These are phyloP conservation scores for Cyclotella sp. DNA, from an alignment of 108 stramenopile species.

Conservation along the genomic window DNA sequence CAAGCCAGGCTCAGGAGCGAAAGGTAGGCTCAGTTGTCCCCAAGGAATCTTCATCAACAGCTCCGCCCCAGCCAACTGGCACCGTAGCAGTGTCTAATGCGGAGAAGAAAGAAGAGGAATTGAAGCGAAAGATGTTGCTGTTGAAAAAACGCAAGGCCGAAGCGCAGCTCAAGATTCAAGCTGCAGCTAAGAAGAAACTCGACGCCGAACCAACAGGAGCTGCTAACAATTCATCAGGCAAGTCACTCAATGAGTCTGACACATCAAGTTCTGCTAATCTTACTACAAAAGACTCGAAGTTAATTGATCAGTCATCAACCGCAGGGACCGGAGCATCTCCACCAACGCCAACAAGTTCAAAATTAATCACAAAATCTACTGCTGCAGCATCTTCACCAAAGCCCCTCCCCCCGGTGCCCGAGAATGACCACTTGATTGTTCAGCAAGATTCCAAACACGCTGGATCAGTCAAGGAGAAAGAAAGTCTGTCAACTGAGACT, in stretches of 20 bases:
- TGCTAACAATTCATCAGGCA: slow-evolving; percentile 8
- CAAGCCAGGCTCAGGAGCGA: neutral
- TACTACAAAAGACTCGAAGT: neutral
- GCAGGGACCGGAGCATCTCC: slow-evolving; percentile 2
- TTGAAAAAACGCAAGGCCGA: slow-evolving; percentile 41
- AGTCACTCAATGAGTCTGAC: neutral
- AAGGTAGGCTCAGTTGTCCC: neutral
- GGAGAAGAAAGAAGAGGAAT: slow-evolving; percentile 40
- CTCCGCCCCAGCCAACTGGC: slow-evolving; percentile 1
- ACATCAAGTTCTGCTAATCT: neutral
- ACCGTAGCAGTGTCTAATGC: neutral
- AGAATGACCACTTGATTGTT: slow-evolving; percentile 5
- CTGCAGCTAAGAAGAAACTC: slow-evolving; percentile 24
- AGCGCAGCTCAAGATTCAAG: slow-evolving; percentile 31
- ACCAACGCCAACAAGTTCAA: slow-evolving; percentile 1
- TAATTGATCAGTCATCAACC: neutral
- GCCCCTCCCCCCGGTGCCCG: slow-evolving; percentile 34
- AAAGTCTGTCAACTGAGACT: neutral
- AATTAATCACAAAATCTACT: neutral
- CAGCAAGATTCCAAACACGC: neutral
- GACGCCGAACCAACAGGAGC: slow-evolving; percentile 12
- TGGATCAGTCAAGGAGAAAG: neutral
- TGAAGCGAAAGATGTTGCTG: slow-evolving; percentile 43
- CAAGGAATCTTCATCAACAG: slow-evolving; percentile 9
- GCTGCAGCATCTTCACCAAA: slow-evolving; percentile 8